Evolutionary conservation across 371 early-diverging fungal genomes (phyloP).

Genomic region (Dichotomocladium elegans): DNA sequence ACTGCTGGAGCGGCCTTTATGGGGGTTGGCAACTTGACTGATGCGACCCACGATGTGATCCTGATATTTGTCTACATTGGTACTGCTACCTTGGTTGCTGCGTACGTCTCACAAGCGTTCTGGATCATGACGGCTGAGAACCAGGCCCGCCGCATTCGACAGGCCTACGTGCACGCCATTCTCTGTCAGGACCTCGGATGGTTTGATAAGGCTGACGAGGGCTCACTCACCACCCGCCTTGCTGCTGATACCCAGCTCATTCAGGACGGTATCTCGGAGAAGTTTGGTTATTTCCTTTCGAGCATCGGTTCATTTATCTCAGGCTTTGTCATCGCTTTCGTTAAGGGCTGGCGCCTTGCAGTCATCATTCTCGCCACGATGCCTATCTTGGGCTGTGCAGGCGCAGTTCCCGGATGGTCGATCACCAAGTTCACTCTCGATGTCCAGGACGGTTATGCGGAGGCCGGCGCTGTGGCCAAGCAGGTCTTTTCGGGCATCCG

Average conservation of each 20-base stretch:
- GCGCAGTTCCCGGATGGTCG: constrained; percentile 55
- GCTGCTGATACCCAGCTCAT: constrained; percentile 75
- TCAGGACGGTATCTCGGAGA: constrained; percentile 85
- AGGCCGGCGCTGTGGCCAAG: constrained; percentile 66
- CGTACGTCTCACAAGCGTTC: constrained; percentile 30
- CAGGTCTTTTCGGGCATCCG: constrained; percentile 73
- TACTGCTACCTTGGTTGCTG: constrained; percentile 30
- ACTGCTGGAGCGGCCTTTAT: constrained; percentile 14
- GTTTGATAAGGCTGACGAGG: constrained; percentile 77
- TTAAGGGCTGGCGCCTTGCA: constrained; percentile 74
- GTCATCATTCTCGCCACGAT: constrained; percentile 65
- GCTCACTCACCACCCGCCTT: constrained; percentile 71
- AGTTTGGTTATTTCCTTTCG: constrained; percentile 67
- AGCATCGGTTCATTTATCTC: constrained; percentile 42
- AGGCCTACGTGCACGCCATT: constrained; percentile 66
- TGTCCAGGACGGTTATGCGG: constrained; percentile 52
- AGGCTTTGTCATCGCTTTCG: constrained; percentile 52
- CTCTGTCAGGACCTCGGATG: constrained; percentile 90
- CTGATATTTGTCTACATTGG: constrained; percentile 48
- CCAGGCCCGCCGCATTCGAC: constrained; percentile 36
- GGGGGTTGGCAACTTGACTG: constrained; percentile 8
- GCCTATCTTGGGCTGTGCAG: constrained; percentile 38
- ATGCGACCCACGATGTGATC: constrained; percentile 15
- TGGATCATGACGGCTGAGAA: constrained; percentile 40
- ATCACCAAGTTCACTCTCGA: constrained; percentile 36